Percentiles rank a stretch among this genome's conserved stretches.
Conservation (phyloP, 2,329 filamentous ascomycete species). For the Arthrobotrys megalospora region DNA sequence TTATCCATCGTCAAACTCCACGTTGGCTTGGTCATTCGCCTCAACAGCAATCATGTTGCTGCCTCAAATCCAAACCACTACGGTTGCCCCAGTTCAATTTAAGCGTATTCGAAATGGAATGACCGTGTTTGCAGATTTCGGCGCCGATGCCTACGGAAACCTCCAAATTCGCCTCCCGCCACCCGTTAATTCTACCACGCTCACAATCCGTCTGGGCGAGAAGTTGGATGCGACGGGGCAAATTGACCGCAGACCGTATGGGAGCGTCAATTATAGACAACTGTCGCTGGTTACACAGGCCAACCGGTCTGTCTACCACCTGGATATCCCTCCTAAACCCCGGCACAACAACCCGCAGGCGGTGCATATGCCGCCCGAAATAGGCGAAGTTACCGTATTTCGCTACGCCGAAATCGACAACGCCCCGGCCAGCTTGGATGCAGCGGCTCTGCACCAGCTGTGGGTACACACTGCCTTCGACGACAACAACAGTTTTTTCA, state of each 20-base stretch:
- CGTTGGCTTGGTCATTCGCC: neutral
- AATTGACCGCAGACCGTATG: slow-evolving; percentile 23
- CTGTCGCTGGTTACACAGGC: slow-evolving; percentile 14
- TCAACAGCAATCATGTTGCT: neutral
- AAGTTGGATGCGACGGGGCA: slow-evolving; percentile 21
- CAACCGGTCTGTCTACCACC: slow-evolving; percentile 7
- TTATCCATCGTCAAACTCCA: no score
- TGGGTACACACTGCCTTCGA: slow-evolving; percentile 37
- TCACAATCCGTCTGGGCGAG: slow-evolving; percentile 32
- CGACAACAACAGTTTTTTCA: slow-evolving; percentile 14
- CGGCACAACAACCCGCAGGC: slow-evolving; percentile 18
- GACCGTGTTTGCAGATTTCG: slow-evolving; percentile 33
- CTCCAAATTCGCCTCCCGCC: slow-evolving; percentile 22
- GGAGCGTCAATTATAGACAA: slow-evolving; percentile 32
- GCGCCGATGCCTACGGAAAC: slow-evolving; percentile 37
- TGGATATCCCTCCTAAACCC: slow-evolving; percentile 34
- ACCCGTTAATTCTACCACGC: neutral
- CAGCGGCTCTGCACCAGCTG: slow-evolving; percentile 5
- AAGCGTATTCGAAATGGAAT: neutral
- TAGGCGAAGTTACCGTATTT: slow-evolving; percentile 40
- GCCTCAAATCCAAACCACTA: slow-evolving; percentile 5
- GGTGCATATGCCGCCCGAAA: slow-evolving; percentile 22
- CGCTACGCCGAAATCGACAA: slow-evolving; percentile 44
- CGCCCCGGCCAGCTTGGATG: slow-evolving; percentile 10
- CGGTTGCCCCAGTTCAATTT: slow-evolving; percentile 8